Conservation (phyloP, 352 stramenopile species). For the Phytophthora constricta region DNA sequence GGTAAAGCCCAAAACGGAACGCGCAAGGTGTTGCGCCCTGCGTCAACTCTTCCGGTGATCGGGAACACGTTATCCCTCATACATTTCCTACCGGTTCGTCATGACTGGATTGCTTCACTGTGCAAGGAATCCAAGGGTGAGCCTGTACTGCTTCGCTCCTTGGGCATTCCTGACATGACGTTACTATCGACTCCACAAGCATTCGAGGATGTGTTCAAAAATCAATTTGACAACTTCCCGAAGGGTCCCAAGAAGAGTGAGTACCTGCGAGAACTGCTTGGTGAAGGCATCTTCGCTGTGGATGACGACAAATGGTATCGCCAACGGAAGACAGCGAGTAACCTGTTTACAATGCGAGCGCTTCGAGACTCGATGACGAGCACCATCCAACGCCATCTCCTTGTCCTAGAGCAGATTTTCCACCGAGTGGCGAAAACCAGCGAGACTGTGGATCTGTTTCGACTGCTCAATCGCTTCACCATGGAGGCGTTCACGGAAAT, state of each 20-base stretch:
- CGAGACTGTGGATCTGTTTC: slow-evolving; percentile 45
- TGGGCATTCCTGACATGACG: slow-evolving; percentile 39
- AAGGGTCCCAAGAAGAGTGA: slow-evolving; percentile 53
- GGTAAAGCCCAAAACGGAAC: slow-evolving; percentile 23
- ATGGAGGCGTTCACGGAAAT: slow-evolving; percentile 65
- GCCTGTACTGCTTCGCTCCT: slow-evolving; percentile 40
- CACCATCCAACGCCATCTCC: slow-evolving; percentile 42
- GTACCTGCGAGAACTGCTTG: slow-evolving; percentile 47
- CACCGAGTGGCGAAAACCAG: slow-evolving; percentile 12
- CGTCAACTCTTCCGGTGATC: slow-evolving; percentile 39
- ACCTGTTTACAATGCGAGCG: slow-evolving; percentile 54
- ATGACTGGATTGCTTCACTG: slow-evolving; percentile 52
- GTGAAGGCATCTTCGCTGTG: slow-evolving; percentile 65
- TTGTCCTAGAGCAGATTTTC: slow-evolving; percentile 41
- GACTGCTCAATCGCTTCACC: slow-evolving; percentile 52
- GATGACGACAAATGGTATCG: slow-evolving; percentile 54
- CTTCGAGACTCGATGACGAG: slow-evolving; percentile 56
- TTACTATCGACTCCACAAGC: slow-evolving; percentile 47
- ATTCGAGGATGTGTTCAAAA: slow-evolving; percentile 66
- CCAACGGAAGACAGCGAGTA: slow-evolving; percentile 61
- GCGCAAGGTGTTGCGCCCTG: slow-evolving; percentile 11
- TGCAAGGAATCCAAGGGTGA: slow-evolving; percentile 42
- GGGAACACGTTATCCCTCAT: slow-evolving; percentile 50
- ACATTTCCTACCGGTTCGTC: slow-evolving; percentile 27
- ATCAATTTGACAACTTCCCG: slow-evolving; percentile 73